Evolutionary conservation across 1,284 basidiomycete species (phyloP), one percentile per base, ranked within the genome.

Genomic region (Peniophora sp.): DNA sequence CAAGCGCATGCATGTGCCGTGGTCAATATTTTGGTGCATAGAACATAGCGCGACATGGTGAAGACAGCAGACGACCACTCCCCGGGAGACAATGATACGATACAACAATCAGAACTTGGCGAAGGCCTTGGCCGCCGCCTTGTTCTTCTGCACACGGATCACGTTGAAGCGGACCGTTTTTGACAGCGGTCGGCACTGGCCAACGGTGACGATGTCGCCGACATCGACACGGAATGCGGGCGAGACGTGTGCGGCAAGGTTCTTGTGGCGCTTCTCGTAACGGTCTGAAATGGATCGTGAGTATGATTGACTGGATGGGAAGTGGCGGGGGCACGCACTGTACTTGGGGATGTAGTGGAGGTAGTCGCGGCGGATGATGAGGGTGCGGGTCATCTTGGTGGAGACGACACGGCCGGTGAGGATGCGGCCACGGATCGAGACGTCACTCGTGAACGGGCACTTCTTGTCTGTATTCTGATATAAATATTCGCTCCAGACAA

Each of bases 151-250:
- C 70, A 97, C 93, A 68, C 92, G 87, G 67, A 97, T 72, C 55
- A 97, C 93, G 74, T 97, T 97, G 87, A 97, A 98, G 52, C 96
- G 91, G 62, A 99, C 95, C 48, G 96, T 98, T 79, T 99, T 99
- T 60, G 96, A 99, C 66, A 99, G 76, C 63, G 97, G 97, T 68
- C 97, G 90, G 81, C 97, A 99, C 85, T 99, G 97, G 52, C 88
- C 87, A 62, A 98, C 94, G 63, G 95, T 98, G 62, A 99, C 96
- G 58, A 78, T 76, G 70, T 99, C 97, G 53, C 96, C 96, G 48
- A 82, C 37, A 66, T 95, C 92, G 54, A 89, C 88, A 80, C 97
- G 97, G 92, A 99, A 99, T 54, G 95, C 94, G 52, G 97, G 97
- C 49, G 95, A 98, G 65, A 92, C 85, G 72, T 99, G 97, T 52